Base-by-base conservation (phyloP, 2,329 filamentous ascomycete genomes). In the Xylariaceae sp. region DNA sequence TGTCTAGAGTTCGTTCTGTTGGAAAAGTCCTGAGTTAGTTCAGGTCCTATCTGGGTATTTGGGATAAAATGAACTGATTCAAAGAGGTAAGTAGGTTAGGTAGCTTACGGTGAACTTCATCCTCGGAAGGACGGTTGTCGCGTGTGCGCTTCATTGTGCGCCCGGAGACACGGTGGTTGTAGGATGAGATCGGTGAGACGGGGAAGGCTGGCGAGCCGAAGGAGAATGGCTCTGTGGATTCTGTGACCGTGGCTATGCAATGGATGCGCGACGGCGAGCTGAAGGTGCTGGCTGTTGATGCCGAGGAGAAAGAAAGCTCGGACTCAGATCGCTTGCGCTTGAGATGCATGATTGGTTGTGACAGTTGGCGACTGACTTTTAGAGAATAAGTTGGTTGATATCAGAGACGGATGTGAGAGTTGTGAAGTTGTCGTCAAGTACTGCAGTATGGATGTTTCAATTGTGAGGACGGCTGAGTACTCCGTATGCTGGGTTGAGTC, bases 241-340 rank as follows among this genome's bases (percentile, higher is more conserved):
- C 55, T 40, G 61, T 11, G 21, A 38, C 38, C 56, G 35, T 64
- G 40, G 40, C 32, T 44, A 42, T 21, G 43, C 45, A 16, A 45
- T 27, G 5, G 37, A 44, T 14, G 50, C 54, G 5, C 62, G 54
- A 22, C 58, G 66, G 6, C 65, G 51, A 19, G 70, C 62, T 38
- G 70, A 70, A n/a, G n/a, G n/a, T n/a, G 40, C 68, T 67, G 49
- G 72, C 67, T 35, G 70, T 67, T 48, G 66, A 69, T 43, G 71
- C 67, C 12, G 76, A 72, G 35, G 72, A 68, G 8, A 75, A 72
- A 27, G 70, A 75, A 47, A 81, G 67, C 60, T 81, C 77, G 19
- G 77, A 77, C 44, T 75, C 71, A 55, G 80, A 83, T 35, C 79
- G 75, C 69, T 84, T 85, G 64, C 81, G 79, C 62, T 84, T 85